Evolutionary conservation across 768 basidiomycete genomes (phyloP).

Genomic region (Leccinum boreale): DNA sequence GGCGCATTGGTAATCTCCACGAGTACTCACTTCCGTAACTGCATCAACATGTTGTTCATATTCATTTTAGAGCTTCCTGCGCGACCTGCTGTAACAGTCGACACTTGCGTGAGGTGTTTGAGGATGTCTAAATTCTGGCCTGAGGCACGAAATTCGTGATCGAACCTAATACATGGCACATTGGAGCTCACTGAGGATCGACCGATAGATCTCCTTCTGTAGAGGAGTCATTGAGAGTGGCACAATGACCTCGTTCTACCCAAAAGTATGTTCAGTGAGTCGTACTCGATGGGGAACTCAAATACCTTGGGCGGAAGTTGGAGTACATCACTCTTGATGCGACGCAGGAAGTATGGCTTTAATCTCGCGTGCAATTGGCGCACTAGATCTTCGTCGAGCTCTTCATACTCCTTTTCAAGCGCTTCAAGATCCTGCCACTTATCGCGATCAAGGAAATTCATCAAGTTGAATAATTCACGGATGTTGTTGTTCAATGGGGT

Average conservation of each 20-base stretch:
- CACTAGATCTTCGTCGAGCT: conserved; percentile 76
- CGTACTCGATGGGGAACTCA: background rate
- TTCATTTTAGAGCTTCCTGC: conserved; percentile 44
- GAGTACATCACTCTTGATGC: conserved; percentile 90
- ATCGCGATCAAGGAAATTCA: conserved; percentile 87
- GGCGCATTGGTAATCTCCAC: background rate
- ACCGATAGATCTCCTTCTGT: conserved; percentile 86
- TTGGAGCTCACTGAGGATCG: conserved; percentile 61
- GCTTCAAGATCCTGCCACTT: conserved; percentile 74
- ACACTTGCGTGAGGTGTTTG: conserved; percentile 51
- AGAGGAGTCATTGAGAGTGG: conserved; percentile 84
- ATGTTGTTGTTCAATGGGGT: conserved; percentile 98
- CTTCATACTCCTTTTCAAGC: conserved; percentile 71
- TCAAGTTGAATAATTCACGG: conserved; percentile 92
- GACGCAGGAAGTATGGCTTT: conserved; percentile 88
- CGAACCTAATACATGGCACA: conserved; percentile 13
- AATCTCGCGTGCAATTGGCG: conserved; percentile 75
- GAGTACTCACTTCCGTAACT: conserved; percentile 70
- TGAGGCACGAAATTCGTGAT: conserved; percentile 27
- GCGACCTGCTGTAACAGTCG: conserved; percentile 31
- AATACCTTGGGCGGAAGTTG: conserved; percentile 86
- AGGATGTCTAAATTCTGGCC: conserved; percentile 71
- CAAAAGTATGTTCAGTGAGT: conserved; percentile 3
- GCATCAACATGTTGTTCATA: conserved; percentile 84
- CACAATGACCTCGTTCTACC: conserved; percentile 85